These are phyloP conservation scores for Syncephalastrum sp. DNA, from an alignment of 371 early-diverging fungal species.

Conservation along the genomic window DNA sequence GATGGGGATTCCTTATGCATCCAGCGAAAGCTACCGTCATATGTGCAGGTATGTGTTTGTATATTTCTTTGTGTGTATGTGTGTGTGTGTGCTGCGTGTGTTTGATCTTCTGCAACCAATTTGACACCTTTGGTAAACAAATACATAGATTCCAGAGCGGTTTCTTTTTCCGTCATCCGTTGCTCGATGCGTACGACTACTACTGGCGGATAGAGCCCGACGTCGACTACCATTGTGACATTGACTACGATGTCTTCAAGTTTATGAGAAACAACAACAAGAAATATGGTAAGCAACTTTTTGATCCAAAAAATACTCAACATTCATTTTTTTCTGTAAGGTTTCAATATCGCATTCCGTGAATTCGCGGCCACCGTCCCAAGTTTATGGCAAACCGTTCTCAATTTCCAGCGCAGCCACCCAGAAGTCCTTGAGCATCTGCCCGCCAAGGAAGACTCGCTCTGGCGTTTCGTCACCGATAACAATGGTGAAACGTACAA, in stretches of 20 bases:
- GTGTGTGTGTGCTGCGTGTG: no score
- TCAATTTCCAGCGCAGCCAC: constrained; percentile 45
- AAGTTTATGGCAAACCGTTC: constrained; percentile 66
- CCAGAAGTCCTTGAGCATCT: constrained; percentile 34
- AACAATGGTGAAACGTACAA: constrained; percentile 48
- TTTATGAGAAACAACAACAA: constrained; percentile 77
- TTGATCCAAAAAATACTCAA: background rate
- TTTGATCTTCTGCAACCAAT: no score
- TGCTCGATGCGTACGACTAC: constrained; percentile 78
- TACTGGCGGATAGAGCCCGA: constrained; percentile 98
- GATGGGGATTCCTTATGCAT: constrained; percentile 76
- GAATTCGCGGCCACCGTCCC: constrained; percentile 78
- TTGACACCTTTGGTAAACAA: constrained; percentile 14
- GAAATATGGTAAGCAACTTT: constrained; percentile 63
- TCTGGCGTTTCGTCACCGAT: constrained; percentile 42
- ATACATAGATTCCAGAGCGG: constrained; percentile 54
- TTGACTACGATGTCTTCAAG: constrained; percentile 89
- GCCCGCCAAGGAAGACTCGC: constrained; percentile 35
- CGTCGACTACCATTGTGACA: constrained; percentile 84
- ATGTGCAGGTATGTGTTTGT: constrained; percentile 76
- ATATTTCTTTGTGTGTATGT: no score
- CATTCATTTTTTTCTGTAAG: constrained; percentile 46
- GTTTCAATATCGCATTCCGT: constrained; percentile 66
- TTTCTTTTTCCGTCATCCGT: constrained; percentile 86
- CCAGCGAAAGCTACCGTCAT: constrained; percentile 83